Evolutionary conservation across 306 rosid species (phyloP).

Genomic region (Prunus dulcis): DNA sequence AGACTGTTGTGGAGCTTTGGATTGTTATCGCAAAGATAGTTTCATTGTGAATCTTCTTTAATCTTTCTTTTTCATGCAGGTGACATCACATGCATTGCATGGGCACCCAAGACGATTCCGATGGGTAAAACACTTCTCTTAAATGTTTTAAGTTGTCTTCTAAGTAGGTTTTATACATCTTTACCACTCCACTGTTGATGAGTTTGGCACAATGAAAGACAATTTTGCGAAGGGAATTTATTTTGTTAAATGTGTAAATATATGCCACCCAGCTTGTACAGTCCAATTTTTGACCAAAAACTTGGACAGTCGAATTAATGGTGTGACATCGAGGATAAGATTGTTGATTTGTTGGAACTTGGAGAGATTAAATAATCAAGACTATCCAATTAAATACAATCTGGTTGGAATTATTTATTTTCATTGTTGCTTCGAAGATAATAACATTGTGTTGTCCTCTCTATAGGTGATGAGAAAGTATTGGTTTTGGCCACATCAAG

Average conservation of each 20-base stretch:
- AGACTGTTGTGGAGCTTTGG: not conserved
- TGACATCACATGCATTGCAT: conserved; percentile 76
- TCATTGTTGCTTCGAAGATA: not conserved
- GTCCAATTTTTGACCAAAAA: not conserved
- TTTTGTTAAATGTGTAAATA: not conserved
- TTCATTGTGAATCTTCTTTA: conserved; percentile 10
- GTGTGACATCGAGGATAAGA: not conserved
- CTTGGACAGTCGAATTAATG: not conserved
- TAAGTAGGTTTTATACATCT: not conserved
- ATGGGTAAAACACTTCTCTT: conserved; percentile 41
- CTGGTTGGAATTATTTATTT: not conserved
- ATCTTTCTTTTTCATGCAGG: conserved; percentile 43
- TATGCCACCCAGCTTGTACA: not conserved
- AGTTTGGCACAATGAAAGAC: not conserved
- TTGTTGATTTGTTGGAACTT: not conserved
- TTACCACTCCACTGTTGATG: not conserved
- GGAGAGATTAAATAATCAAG: not conserved
- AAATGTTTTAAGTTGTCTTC: not conserved
- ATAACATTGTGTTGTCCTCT: conserved; percentile 1
- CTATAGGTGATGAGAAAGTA: conserved; percentile 55
- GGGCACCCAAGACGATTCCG: conserved; percentile 74
- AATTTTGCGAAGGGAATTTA: not conserved
- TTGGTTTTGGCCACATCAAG: conserved; percentile 79
- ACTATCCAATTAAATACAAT: not conserved
- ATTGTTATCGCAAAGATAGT: not conserved